Conservation (phyloP, 1,284 basidiomycete genomes). For the Retiboletus fuscus region DNA sequence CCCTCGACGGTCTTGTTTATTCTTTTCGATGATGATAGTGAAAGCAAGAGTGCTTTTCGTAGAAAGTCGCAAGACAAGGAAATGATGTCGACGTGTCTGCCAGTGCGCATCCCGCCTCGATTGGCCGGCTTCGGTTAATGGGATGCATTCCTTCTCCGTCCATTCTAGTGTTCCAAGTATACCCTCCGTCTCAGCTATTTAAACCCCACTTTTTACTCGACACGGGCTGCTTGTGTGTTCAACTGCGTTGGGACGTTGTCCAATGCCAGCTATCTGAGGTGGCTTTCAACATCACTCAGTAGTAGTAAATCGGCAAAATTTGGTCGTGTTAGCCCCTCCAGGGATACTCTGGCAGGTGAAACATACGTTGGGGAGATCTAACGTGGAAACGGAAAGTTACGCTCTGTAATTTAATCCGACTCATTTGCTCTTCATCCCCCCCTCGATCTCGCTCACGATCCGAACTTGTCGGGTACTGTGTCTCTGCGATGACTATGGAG, state of each 20-base stretch:
- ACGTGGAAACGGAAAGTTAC: conserved; percentile 25
- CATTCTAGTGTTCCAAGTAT: conserved; percentile 4
- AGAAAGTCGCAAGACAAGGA: conserved; percentile 79
- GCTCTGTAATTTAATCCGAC: conserved; percentile 39
- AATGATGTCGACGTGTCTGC: conserved; percentile 47
- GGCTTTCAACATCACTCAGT: too few relatives aligned
- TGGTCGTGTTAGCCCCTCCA: conserved; percentile 25
- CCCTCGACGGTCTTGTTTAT: conserved; percentile 12
- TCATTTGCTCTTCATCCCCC: conserved; percentile 43
- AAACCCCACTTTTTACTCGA: background rate
- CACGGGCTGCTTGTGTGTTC: background rate
- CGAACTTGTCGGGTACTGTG: conserved; percentile 34
- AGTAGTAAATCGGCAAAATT: too few relatives aligned
- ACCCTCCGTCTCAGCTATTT: conserved; percentile 10
- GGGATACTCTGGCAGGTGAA: background rate
- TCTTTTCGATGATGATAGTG: conserved; percentile 55
- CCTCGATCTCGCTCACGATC: conserved; percentile 7
- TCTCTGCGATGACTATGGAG: conserved; percentile 33
- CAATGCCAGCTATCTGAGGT: too few relatives aligned
- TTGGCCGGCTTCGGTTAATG: background rate
- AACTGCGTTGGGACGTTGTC: too few relatives aligned
- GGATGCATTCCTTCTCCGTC: background rate
- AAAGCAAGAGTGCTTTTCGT: conserved; percentile 81
- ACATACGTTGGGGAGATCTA: background rate
- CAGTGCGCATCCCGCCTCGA: too few relatives aligned